phyloP scores from a whole-genome alignment of 345 rosid species.

The Geranium rotundifolium region DNA sequence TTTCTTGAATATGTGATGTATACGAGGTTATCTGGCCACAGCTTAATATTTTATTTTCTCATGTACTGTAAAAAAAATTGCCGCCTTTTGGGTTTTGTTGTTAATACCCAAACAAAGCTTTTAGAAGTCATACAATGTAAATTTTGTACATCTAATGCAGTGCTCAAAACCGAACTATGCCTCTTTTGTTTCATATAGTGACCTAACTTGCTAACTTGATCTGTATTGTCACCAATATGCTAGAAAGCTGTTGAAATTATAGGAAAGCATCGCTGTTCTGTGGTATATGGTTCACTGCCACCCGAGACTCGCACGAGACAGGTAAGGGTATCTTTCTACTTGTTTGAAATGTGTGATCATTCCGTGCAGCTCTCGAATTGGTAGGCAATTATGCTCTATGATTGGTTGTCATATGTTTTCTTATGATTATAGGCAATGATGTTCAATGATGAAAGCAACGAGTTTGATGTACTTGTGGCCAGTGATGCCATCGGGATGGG shows the following conservation, averaged over 20 bases:
- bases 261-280: conserved; percentile 80
- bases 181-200: background rate
- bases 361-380: background rate
- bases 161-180: background rate
- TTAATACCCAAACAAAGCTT: background rate
- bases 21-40: background rate
- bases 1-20: background rate
- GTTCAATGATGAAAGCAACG: conserved; percentile 75
- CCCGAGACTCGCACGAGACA: conserved; percentile 90
- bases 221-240: background rate
- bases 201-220: background rate
- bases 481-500: conserved; percentile 99
- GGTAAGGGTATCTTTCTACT: conserved; percentile 34
- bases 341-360: conserved; percentile 8
- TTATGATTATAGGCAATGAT: conserved; percentile 66
- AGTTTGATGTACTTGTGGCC: conserved; percentile 92
- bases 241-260: conserved; percentile 53
- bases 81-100: background rate
- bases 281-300: conserved; percentile 90
- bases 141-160: background rate
- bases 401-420: conserved; percentile 8
- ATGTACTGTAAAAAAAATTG: too few relatives aligned
- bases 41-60: too few relatives aligned
- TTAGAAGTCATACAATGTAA: background rate
- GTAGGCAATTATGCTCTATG: background rate